Conservation (phyloP, 352 stramenopile species). For the Globisporangium recalcitrans region DNA sequence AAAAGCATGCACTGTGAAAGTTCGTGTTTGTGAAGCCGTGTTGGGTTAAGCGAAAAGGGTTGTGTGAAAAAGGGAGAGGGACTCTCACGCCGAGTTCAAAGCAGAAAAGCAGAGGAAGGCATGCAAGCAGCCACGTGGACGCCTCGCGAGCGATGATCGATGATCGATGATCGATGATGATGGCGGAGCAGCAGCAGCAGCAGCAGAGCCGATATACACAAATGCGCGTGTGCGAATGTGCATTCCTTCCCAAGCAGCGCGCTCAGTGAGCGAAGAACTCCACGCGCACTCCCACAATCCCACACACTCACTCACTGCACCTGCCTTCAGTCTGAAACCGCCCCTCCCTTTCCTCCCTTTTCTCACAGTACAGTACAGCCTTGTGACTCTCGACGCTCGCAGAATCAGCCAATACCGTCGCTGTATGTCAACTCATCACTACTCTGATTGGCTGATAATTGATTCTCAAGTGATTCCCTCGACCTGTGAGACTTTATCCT, state of each 20-base stretch:
- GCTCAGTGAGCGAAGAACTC: not conserved
- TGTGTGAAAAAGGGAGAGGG: not conserved
- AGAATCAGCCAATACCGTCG: no score
- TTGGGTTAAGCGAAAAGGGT: conserved; percentile 13
- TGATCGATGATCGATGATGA: no score
- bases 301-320: no score
- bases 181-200: not conserved
- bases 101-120: conserved; percentile 8
- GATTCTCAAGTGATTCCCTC: no score
- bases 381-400: no score
- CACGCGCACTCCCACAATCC: not conserved
- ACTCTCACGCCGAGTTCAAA: conserved; percentile 3
- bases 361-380: not conserved
- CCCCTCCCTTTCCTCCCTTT: not conserved
- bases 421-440: no score
- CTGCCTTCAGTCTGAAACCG: not conserved
- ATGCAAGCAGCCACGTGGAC: not conserved
- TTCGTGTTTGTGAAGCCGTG: not conserved
- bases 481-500: conserved; percentile 8
- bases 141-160: not conserved
- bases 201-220: not conserved
- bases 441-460: no score
- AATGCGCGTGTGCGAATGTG: not conserved
- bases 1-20: not conserved
- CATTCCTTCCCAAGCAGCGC: no score